Evolutionary conservation across 805 yeast genomes (phyloP), one percentile per base, ranked within the genome.

Genomic region (Cyberlindnera euphorbiae): DNA sequence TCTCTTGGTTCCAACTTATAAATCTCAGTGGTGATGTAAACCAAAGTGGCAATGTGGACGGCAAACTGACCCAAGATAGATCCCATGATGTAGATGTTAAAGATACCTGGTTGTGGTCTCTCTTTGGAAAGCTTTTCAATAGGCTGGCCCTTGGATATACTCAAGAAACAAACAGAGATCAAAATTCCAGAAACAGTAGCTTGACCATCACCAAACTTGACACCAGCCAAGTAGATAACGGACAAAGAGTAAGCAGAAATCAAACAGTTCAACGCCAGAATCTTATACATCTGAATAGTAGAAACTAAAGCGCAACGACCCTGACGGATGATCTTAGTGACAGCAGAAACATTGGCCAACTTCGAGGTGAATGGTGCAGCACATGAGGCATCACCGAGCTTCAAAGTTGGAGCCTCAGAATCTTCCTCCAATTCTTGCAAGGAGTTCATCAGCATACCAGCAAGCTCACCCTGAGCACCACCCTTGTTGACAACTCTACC

Each of bases 361-460:
- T 93, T 93, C 17, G 97, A 89, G 14, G 98, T 93, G 62, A 93
- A 87, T 31, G 98, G 98, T 23, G 98, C 98, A 37, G 98, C 98
- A 53, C 94, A 96, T 17, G 97, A 89, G 11, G 98, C 98, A 65
- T 93, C 98, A 53, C 98, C 98, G 38, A 93, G 70, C 62, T 93
- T 93, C 66, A 93, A 74, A 31, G 82, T 77, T 40, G 98, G 98
- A 0, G 94, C 95, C 49, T 90, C 97, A 22, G 59, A 70, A 32
- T 75, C 81, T 22, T 77, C 85, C 36, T 65, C 86, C 33, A 71
- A 67, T 47, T 79, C 82, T 36, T 60, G 62, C 47, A 63, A 65
- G 58, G 69, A 58, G 45, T 71, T 67, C 66, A 83, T 67, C 52
- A 84, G 66, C 47, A 76, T 69, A 46, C 82, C 90, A 23, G 90